Percentiles rank a stretch among this genome's conserved stretches.
Conservation (phyloP, 306 rosid species). For the Senna tora region DNA sequence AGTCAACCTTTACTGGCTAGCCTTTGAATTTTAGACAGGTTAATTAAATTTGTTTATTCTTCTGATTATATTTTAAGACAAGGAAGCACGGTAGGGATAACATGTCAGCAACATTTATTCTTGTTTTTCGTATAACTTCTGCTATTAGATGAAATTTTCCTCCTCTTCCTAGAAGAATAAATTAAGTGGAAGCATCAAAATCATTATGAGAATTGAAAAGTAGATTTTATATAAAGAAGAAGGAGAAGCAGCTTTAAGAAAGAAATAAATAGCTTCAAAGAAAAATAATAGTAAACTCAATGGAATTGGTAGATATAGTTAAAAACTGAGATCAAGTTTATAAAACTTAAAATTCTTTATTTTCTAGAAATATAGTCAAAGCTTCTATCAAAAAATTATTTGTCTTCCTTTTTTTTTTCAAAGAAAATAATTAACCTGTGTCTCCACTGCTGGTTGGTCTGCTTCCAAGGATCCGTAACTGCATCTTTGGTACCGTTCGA, state of each 20-base stretch:
- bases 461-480: constrained; percentile 63
- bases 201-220: constrained; percentile 26
- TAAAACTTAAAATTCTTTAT: background rate
- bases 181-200: background rate
- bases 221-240: background rate
- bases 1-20: background rate
- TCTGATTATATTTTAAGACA: background rate
- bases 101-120: background rate
- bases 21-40: background rate
- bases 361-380: background rate
- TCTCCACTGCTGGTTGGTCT: constrained; percentile 52
- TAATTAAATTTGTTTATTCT: background rate
- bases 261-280: background rate
- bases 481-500: constrained; percentile 69
- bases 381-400: background rate
- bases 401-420: background rate
- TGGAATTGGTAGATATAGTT: background rate
- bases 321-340: background rate
- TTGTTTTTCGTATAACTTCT: background rate
- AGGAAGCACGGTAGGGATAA: background rate
- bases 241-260: background rate
- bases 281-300: background rate
- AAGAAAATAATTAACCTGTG: constrained; percentile 51
- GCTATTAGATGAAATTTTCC: background rate
- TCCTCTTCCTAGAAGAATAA: too few relatives aligned